A percentile compares a stretch with the other conserved stretches of the same genome.
phyloP scores from a whole-genome alignment of 371 early-diverging fungal species.

The Mucor irregularis region DNA sequence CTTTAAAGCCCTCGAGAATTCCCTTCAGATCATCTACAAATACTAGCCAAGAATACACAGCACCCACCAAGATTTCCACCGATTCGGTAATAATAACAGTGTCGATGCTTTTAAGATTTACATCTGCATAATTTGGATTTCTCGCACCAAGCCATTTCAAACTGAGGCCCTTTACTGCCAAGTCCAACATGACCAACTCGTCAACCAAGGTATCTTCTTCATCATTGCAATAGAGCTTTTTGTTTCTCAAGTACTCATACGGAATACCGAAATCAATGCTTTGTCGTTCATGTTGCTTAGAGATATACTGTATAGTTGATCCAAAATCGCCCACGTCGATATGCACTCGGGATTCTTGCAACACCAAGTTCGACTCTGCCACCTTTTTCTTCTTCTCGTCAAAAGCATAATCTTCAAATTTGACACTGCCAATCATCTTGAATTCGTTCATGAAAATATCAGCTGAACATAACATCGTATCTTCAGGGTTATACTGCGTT shows the following conservation, averaged over 20 bases:
- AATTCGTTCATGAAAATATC: constrained; percentile 64
- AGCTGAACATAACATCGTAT: constrained; percentile 67
- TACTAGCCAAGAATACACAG: constrained; percentile 71
- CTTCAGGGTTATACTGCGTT: constrained; percentile 64
- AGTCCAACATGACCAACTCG: constrained; percentile 67
- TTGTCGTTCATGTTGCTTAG: constrained; percentile 27
- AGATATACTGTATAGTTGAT: constrained; percentile 61
- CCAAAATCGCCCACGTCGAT: constrained; percentile 54
- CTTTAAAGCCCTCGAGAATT: constrained; percentile 56
- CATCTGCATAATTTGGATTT: constrained; percentile 53
- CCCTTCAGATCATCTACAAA: constrained; percentile 66
- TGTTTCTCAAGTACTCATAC: constrained; percentile 39
- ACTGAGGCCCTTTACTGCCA: constrained; percentile 52
- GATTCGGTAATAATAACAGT: constrained; percentile 71
- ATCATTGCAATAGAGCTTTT: constrained; percentile 10
- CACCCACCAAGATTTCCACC: constrained; percentile 74
- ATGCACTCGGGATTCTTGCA: constrained; percentile 62
- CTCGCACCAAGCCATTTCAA: constrained; percentile 56
- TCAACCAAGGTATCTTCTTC: constrained; percentile 37
- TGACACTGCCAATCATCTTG: constrained; percentile 57
- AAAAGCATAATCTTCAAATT: constrained; percentile 61
- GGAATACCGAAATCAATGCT: constrained; percentile 68
- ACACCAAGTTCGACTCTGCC: constrained; percentile 51
- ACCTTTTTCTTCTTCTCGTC: constrained; percentile 53
- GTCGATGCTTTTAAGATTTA: constrained; percentile 48